A percentile compares a stretch with the other conserved stretches of the same genome.
Conservation (phyloP, 2,329 filamentous ascomycete genomes). For the Xylaria arbuscula region DNA sequence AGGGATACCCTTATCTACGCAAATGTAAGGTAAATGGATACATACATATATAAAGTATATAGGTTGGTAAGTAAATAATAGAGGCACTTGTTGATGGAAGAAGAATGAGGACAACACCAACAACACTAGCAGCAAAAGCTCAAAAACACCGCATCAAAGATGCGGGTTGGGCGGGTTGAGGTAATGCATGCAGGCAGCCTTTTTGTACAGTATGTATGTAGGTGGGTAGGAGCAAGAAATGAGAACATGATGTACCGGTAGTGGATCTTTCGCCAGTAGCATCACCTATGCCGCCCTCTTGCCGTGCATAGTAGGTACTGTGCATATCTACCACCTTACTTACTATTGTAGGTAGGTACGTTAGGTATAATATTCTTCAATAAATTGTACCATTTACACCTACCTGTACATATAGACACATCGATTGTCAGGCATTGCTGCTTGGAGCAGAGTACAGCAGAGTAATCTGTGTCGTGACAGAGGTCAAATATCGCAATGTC, state of each 20-base stretch:
- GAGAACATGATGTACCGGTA: neutral
- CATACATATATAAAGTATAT: neutral
- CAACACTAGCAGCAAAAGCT: neutral
- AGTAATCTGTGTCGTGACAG: neutral
- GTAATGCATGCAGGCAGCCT: conserved; percentile 5
- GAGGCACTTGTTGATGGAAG: neutral
- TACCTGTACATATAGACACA: no score
- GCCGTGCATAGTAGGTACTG: no score
- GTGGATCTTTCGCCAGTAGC: neutral
- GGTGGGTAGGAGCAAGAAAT: no score
- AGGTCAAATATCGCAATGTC: conserved; percentile 14
- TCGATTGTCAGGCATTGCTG: no score
- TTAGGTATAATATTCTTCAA: no score
- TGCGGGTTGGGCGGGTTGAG: neutral
- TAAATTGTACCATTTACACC: no score
- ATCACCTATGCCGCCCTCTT: neutral
- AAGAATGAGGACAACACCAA: neutral
- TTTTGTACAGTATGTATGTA: neutral
- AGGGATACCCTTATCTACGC: neutral
- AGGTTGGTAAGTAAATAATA: neutral
- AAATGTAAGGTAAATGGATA: neutral
- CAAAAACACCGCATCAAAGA: neutral
- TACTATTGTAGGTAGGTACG: neutral
- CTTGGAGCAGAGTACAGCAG: no score
- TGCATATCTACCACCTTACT: neutral